A percentile compares a stretch with the other conserved stretches of the same genome.
phyloP scores from a whole-genome alignment of 108 stramenopile species.

The Parmales sp. region DNA sequence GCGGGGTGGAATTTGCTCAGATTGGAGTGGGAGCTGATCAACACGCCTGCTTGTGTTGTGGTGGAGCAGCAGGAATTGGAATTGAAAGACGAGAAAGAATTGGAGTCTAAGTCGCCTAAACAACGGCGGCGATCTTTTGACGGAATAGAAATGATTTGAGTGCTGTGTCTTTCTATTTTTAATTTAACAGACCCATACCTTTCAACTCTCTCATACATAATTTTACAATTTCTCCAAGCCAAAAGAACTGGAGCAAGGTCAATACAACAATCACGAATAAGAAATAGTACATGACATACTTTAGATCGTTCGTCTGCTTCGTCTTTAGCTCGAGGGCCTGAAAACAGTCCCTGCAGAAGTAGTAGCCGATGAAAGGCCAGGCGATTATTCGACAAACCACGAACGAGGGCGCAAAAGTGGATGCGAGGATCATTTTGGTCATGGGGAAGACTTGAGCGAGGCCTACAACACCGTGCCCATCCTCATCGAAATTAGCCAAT shows the following conservation, averaged over 20 bases:
- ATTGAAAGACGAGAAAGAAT: no score
- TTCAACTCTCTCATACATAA: background rate
- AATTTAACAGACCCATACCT: background rate
- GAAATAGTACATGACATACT: conserved; percentile 38
- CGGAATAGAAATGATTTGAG: background rate
- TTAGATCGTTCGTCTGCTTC: conserved; percentile 32
- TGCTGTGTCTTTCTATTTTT: background rate
- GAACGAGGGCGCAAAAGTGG: conserved; percentile 56
- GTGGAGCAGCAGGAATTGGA: no score
- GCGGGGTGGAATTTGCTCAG: no score
- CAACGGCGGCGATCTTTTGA: background rate
- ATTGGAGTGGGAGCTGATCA: no score
- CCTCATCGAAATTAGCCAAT: conserved; percentile 67
- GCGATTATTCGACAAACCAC: conserved; percentile 54
- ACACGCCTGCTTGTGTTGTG: no score
- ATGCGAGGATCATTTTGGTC: conserved; percentile 49
- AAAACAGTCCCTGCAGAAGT: background rate
- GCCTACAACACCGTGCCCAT: conserved; percentile 55
- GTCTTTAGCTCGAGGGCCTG: conserved; percentile 22
- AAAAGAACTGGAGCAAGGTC: conserved; percentile 54
- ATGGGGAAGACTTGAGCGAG: conserved; percentile 59
- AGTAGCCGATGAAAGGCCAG: conserved; percentile 43
- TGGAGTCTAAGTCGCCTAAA: no score
- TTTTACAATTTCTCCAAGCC: conserved; percentile 63
- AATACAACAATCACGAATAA: conserved; percentile 43